These are phyloP conservation scores for Tricholomella constricta DNA, from an alignment of 768 basidiomycete genomes.

Conservation along the genomic window DNA sequence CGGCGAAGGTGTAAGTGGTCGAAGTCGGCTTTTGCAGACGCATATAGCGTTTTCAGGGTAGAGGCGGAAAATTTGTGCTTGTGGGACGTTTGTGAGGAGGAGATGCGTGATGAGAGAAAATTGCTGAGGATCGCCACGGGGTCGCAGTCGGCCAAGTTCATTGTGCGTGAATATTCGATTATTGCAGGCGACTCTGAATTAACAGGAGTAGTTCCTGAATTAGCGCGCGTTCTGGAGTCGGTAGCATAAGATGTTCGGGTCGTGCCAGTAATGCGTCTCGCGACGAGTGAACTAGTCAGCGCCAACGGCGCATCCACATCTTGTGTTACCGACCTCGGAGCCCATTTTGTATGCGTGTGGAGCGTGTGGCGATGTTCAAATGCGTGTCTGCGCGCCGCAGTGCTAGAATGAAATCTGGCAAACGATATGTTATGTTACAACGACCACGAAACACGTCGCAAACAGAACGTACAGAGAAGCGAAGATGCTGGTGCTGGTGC, in stretches of 20 bases:
- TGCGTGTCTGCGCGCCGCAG: neutral
- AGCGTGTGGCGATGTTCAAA: no score
- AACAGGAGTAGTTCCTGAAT: neutral
- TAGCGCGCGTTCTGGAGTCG: neutral
- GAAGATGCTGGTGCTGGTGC: constrained; percentile 19
- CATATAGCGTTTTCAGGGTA: constrained; percentile 42
- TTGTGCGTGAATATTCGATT: no score
- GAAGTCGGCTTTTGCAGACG: constrained; percentile 31
- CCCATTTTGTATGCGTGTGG: neutral
- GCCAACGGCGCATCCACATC: neutral
- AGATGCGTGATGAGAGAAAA: constrained; percentile 24
- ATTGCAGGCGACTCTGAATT: neutral
- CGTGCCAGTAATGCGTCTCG: neutral
- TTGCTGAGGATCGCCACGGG: constrained; percentile 19
- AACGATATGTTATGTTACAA: neutral
- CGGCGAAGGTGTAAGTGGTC: constrained; percentile 34
- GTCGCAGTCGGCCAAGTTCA: neutral
- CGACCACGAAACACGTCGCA: neutral
- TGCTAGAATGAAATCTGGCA: neutral
- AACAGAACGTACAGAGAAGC: neutral
- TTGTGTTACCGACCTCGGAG: no score
- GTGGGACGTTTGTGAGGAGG: constrained; percentile 13
- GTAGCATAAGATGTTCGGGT: neutral
- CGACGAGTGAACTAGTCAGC: neutral
- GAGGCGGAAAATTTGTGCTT: constrained; percentile 27